phyloP scores from a whole-genome alignment of 1,284 basidiomycete genomes.

The Kalmanozyma brasiliensis region DNA sequence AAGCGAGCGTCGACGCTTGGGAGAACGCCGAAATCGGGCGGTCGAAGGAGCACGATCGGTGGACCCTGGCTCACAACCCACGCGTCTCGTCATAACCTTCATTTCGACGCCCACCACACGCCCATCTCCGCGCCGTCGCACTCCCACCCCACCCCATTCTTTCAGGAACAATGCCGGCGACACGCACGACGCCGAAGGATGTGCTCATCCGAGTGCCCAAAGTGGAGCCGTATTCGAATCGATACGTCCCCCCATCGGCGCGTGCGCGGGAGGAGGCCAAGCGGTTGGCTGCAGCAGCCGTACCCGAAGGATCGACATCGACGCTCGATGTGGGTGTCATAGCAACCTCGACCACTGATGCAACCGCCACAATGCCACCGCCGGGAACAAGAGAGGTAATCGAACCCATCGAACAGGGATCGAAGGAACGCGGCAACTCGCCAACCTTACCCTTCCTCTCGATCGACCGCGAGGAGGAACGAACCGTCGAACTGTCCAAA shows the following conservation, averaged over 20 bases:
- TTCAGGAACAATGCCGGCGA: slow-evolving; percentile 30
- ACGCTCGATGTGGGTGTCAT: background rate
- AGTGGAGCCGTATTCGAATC: slow-evolving; percentile 47
- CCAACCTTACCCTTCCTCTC: slow-evolving; percentile 34
- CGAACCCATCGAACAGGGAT: background rate
- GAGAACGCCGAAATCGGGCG: too few relatives aligned
- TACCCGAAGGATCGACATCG: background rate
- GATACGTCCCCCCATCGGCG: slow-evolving; percentile 34
- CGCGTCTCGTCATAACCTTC: too few relatives aligned
- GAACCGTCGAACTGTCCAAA: slow-evolving; percentile 39
- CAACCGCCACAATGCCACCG: background rate
- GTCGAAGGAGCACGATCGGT: too few relatives aligned
- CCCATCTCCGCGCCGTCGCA: background rate
- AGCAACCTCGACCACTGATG: too few relatives aligned
- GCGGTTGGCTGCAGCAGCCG: slow-evolving; percentile 12
- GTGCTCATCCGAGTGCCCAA: slow-evolving; percentile 52
- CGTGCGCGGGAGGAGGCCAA: slow-evolving; percentile 35
- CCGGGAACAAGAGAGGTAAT: background rate
- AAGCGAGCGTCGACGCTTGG: too few relatives aligned
- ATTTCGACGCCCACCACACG: too few relatives aligned
- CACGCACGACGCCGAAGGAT: slow-evolving; percentile 38
- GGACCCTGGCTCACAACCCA: too few relatives aligned
- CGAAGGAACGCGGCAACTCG: slow-evolving; percentile 33
- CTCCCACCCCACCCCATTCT: background rate
- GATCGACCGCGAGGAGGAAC: slow-evolving; percentile 20